A percentile compares a stretch with the other conserved stretches of the same genome.
phyloP scores from a whole-genome alignment of 108 stramenopile genomes.

The Discostella pseudostelligera region DNA sequence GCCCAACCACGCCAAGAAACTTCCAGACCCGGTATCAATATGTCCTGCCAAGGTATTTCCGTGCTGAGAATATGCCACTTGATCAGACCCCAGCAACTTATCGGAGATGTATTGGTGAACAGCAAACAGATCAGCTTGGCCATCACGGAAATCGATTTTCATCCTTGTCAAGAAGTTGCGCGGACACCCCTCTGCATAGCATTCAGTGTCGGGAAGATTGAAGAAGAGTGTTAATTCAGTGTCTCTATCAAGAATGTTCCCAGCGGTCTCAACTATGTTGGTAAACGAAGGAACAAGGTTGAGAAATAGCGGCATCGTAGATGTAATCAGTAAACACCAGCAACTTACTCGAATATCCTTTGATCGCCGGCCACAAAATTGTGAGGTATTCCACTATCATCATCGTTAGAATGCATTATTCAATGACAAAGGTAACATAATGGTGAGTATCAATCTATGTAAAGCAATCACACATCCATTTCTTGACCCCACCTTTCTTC shows the following conservation, averaged over 20 bases:
- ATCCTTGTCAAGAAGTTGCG: conserved; percentile 46
- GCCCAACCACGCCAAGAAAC: conserved; percentile 50
- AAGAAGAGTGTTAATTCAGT: conserved; percentile 61
- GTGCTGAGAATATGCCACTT: conserved; percentile 26
- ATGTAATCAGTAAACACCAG: no score
- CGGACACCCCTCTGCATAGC: conserved; percentile 28
- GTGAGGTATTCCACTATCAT: conserved; percentile 47
- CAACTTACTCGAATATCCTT: conserved; percentile 51
- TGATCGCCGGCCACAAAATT: conserved; percentile 58
- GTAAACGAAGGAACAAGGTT: background rate
- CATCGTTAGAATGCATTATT: background rate
- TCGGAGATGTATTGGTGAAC: conserved; percentile 60
- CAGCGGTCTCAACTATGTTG: conserved; percentile 65
- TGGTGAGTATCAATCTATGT: no score
- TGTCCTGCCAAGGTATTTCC: conserved; percentile 27
- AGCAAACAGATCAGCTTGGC: conserved; percentile 57
- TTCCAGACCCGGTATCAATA: conserved; percentile 25
- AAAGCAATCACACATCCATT: no score
- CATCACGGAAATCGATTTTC: conserved; percentile 58
- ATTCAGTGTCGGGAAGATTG: conserved; percentile 36
- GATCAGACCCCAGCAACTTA: conserved; percentile 57
- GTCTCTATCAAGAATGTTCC: conserved; percentile 61
- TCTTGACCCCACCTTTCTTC: conserved; percentile 19
- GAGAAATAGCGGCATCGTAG: no score
- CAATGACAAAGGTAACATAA: no score